These are phyloP conservation scores for Leucosporidium scottii DNA, from an alignment of 768 basidiomycete species.

Conservation along the genomic window DNA sequence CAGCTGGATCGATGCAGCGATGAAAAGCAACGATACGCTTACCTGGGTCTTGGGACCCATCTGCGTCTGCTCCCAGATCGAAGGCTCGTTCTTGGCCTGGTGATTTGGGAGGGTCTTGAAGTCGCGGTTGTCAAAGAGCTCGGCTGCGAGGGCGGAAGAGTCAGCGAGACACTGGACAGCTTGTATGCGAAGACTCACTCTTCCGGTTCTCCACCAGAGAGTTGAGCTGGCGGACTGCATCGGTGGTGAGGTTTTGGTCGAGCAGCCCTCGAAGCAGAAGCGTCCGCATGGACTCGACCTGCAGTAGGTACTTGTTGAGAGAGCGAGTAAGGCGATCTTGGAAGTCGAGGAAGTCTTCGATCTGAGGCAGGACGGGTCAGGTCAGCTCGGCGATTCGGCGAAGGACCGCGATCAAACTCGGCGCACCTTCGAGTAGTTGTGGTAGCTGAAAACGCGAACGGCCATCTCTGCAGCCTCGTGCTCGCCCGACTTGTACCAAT, in stretches of 20 bases:
- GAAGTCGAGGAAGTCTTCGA: constrained; percentile 64
- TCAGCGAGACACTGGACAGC: not conserved
- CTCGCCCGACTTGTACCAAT: constrained; percentile 9
- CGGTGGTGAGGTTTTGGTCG: not conserved
- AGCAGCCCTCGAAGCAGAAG: constrained; percentile 61
- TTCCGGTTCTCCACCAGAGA: not conserved
- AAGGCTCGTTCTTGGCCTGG: constrained; percentile 54
- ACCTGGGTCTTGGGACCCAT: constrained; percentile 57
- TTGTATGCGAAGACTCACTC: not conserved
- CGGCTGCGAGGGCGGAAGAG: constrained; percentile 42
- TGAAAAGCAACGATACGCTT: constrained; percentile 46
- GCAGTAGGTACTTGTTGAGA: constrained; percentile 34
- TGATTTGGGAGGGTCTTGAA: constrained; percentile 69
- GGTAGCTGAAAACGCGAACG: constrained; percentile 12
- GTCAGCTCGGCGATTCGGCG: constrained; percentile 61
- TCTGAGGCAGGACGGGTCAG: constrained; percentile 68
- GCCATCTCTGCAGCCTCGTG: constrained; percentile 25
- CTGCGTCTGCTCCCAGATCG: constrained; percentile 61
- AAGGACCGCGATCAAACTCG: constrained; percentile 54
- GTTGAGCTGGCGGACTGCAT: not conserved
- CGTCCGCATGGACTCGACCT: constrained; percentile 80
- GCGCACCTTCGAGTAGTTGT: constrained; percentile 65
- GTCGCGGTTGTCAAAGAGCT: constrained; percentile 79
- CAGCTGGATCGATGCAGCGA: not conserved
- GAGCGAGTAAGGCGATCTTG: constrained; percentile 61